Conservation (phyloP, 2,329 filamentous ascomycete genomes). For the Calonectria pseudoreteaudii region DNA sequence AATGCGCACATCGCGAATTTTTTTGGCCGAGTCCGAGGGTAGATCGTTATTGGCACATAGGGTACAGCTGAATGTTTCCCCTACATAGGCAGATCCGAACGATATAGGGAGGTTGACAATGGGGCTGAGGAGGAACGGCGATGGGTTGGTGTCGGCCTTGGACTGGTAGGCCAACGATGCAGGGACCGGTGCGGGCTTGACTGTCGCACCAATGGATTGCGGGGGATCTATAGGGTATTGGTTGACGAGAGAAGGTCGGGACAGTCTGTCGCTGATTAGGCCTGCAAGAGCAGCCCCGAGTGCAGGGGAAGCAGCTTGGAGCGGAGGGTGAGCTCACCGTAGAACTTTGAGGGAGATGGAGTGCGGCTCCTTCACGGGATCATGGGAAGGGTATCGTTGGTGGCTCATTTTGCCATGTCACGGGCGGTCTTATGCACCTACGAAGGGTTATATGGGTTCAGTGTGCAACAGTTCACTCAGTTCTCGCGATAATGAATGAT, state of each 20-base stretch:
- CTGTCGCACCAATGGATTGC: slow-evolving; percentile 55
- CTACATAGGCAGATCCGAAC: slow-evolving; percentile 95
- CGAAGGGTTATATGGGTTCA: background rate
- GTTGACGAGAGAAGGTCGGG: slow-evolving; percentile 80
- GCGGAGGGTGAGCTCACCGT: background rate
- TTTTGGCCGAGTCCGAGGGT: slow-evolving; percentile 49
- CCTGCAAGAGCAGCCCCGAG: background rate
- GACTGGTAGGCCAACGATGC: slow-evolving; percentile 80
- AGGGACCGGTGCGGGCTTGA: slow-evolving; percentile 57
- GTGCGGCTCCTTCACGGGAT: slow-evolving; percentile 79
- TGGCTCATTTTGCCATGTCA: slow-evolving; percentile 62
- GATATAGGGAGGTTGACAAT: slow-evolving; percentile 87
- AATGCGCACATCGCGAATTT: slow-evolving; percentile 82
- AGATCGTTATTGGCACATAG: slow-evolving; percentile 94
- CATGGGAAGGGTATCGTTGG: slow-evolving; percentile 67
- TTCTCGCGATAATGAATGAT: background rate
- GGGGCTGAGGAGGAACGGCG: slow-evolving; percentile 69
- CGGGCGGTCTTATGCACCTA: background rate
- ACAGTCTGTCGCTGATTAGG: slow-evolving; percentile 69
- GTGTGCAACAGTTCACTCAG: background rate
- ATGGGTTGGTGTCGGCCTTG: slow-evolving; percentile 58
- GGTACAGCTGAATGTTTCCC: slow-evolving; percentile 94
- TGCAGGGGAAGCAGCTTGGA: slow-evolving; percentile 78
- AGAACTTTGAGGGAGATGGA: slow-evolving; percentile 70
- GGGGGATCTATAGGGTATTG: slow-evolving; percentile 73